phyloP scores from a whole-genome alignment of 2,329 filamentous ascomycete genomes.

The Chaetomiaceae sp. region DNA sequence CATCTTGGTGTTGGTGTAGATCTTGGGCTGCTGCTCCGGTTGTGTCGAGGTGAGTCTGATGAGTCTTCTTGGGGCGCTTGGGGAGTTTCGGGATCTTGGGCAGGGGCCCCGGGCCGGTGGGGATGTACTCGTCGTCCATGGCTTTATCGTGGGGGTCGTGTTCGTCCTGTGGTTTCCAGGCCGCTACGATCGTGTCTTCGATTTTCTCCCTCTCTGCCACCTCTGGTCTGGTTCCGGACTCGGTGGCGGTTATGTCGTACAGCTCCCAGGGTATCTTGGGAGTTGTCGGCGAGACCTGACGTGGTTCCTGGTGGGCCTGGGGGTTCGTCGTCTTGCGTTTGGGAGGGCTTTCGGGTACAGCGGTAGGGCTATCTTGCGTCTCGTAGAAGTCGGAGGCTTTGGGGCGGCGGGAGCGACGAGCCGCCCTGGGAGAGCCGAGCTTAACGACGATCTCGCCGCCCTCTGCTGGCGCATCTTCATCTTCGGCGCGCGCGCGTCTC shows the following conservation, averaged over 20 bases:
- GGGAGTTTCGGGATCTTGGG: not conserved
- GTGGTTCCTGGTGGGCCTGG: no score
- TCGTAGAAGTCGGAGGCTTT: not conserved
- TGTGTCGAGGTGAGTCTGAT: not conserved
- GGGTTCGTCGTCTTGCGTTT: no score
- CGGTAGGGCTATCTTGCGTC: not conserved
- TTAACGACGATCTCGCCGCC: no score
- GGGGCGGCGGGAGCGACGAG: not conserved
- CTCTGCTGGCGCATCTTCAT: no score
- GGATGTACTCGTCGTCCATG: conserved; percentile 10
- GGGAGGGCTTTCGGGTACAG: not conserved
- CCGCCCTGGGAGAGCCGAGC: no score
- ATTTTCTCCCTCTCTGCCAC: not conserved
- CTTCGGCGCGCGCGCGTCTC: no score
- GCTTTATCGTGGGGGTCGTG: conserved; percentile 5
- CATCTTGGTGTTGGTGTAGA: not conserved
- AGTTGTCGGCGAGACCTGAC: no score
- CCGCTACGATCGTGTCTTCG: no score
- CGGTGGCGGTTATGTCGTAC: not conserved
- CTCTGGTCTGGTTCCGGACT: no score
- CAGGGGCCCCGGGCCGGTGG: not conserved
- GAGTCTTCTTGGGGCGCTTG: not conserved
- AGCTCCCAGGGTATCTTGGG: not conserved
- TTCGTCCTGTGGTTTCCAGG: no score
- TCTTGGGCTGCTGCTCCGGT: not conserved